A percentile compares a stretch with the other conserved stretches of the same genome.
Conservation (phyloP, 2,329 filamentous ascomycete genomes). For the Calcarisporium arbuscula region DNA sequence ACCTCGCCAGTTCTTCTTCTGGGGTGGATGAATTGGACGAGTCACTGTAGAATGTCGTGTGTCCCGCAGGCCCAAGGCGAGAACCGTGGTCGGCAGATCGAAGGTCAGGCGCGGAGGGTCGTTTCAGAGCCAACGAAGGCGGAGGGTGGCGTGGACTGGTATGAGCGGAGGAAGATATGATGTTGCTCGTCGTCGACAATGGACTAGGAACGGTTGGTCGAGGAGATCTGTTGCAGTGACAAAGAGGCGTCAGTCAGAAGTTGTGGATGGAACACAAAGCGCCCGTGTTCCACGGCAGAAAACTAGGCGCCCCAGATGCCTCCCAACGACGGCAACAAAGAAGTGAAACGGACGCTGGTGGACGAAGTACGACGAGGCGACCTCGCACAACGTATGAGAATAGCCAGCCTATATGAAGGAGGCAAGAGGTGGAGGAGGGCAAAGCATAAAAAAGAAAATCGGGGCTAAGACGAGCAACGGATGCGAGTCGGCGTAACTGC, state of each 20-base stretch:
- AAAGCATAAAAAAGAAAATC: too few relatives aligned
- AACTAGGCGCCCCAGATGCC: too few relatives aligned
- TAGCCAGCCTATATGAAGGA: too few relatives aligned
- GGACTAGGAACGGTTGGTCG: constrained; percentile 44
- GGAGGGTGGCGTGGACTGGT: constrained; percentile 27
- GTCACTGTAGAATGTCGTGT: constrained; percentile 29
- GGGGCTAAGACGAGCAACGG: too few relatives aligned
- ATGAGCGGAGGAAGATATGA: constrained; percentile 36
- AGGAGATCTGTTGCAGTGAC: constrained; percentile 34
- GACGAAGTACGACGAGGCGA: constrained; percentile 13
- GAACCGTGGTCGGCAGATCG: constrained; percentile 5
- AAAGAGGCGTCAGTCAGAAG: constrained; percentile 15
- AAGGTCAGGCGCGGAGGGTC: constrained; percentile 16
- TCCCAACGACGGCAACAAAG: constrained; percentile 10
- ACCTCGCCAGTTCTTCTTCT: constrained; percentile 26
- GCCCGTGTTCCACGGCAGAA: constrained; percentile 21
- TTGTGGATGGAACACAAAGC: too few relatives aligned
- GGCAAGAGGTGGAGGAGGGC: constrained; percentile 8
- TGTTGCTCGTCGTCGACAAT: constrained; percentile 37
- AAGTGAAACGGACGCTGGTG: constrained; percentile 14
- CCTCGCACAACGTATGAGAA: constrained; percentile 20
- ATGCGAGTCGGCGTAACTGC: too few relatives aligned
- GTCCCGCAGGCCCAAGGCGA: constrained; percentile 11
- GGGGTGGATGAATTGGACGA: constrained; percentile 28
- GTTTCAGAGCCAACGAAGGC: constrained; percentile 15